Evolutionary conservation across 306 rosid species (phyloP).

Genomic region (Vachellia pachyceras): DNA sequence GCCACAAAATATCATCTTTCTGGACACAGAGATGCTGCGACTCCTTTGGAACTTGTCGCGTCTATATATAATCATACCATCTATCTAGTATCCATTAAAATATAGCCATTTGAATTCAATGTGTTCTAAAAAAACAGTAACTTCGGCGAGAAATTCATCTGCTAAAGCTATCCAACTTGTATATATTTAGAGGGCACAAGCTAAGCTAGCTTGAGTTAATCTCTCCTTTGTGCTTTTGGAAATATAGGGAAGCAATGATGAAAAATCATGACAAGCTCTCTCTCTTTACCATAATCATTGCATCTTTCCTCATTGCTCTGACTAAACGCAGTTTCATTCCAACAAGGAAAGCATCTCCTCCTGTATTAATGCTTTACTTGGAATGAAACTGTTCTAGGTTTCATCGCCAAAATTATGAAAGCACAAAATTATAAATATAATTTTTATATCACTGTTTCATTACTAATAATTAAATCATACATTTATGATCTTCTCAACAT

Average conservation of each 20-base stretch:
- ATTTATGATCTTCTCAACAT: not conserved
- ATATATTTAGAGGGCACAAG: not conserved
- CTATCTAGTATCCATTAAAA: conserved; percentile 10
- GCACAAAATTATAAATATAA: not conserved
- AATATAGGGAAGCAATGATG: conserved; percentile 4
- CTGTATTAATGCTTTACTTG: not conserved
- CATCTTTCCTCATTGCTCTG: conserved; percentile 22
- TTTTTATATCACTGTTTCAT: not conserved
- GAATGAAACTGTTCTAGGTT: not conserved
- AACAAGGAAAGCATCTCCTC: not conserved
- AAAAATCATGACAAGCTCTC: conserved; percentile 32
- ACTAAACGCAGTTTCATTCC: conserved; percentile 13
- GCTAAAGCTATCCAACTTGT: not conserved
- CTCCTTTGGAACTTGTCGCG: conserved; percentile 23
- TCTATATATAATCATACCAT: not conserved
- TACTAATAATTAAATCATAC: not conserved
- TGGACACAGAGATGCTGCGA: not conserved
- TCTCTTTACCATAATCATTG: conserved; percentile 27
- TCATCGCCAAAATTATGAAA: not conserved
- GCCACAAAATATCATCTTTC: not conserved
- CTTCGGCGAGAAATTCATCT: conserved; percentile 11
- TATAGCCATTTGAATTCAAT: not conserved
- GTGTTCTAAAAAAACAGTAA: conserved; percentile 3
- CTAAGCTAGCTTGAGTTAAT: not conserved
- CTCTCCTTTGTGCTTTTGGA: conserved; percentile 7